These are phyloP conservation scores for Hericium alpestre DNA, from an alignment of 768 basidiomycete species.

Conservation along the genomic window DNA sequence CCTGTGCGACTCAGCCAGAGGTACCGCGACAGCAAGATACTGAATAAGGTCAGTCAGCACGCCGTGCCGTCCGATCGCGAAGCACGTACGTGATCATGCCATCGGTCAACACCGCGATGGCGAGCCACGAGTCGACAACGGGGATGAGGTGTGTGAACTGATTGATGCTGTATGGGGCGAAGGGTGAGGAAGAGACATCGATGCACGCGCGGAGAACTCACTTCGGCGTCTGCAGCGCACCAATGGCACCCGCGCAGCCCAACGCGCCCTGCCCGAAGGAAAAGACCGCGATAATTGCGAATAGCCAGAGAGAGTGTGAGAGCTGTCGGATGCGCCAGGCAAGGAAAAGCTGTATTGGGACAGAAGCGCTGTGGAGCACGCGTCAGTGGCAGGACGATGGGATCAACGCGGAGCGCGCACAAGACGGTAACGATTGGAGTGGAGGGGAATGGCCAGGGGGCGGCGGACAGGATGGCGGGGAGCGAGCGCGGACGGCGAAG, in stretches of 20 bases:
- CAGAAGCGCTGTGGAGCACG: constrained; percentile 19
- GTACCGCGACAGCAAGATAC: not conserved
- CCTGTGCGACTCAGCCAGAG: not conserved
- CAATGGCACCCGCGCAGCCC: constrained; percentile 17
- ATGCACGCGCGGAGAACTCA: constrained; percentile 4
- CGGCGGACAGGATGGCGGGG: not conserved
- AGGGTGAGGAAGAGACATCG: not conserved
- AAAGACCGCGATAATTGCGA: constrained; percentile 11
- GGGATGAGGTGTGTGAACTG: constrained; percentile 18
- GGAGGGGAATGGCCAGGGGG: constrained; percentile 11
- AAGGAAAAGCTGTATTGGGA: constrained; percentile 23
- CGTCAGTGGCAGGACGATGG: not conserved
- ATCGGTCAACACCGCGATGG: constrained; percentile 18
- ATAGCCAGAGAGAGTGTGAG: constrained; percentile 16
- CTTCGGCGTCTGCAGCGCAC: constrained; percentile 17
- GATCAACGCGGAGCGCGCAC: constrained; percentile 9
- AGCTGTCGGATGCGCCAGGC: constrained; percentile 22
- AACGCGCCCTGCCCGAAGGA: constrained; percentile 17
- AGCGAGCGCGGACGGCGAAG: no score
- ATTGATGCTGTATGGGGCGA: constrained; percentile 13
- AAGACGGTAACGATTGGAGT: constrained; percentile 18
- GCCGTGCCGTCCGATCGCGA: not conserved
- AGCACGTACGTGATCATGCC: constrained; percentile 21
- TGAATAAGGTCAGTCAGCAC: not conserved
- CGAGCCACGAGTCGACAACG: constrained; percentile 22